Conservation (phyloP, 441 rosid genomes). For the Rhodomyrtus psidioides region DNA sequence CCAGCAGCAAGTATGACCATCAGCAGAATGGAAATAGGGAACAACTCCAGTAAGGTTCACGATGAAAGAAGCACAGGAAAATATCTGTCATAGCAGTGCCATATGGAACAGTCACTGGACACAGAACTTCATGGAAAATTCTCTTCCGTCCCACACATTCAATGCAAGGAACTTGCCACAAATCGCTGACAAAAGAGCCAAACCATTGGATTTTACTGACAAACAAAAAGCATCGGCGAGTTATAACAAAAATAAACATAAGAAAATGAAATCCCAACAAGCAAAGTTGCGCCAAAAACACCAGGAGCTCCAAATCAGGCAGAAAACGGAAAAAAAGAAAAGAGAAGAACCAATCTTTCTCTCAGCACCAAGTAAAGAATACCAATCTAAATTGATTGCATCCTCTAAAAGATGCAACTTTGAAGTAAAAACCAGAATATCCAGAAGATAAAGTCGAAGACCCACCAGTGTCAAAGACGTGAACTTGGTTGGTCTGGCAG, state of each 20-base stretch:
- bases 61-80: not conserved
- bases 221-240: not conserved
- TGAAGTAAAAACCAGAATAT: not conserved
- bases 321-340: not conserved
- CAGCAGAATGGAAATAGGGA: not conserved
- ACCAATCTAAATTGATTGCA: not conserved
- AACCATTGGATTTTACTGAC: not conserved
- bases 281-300: not conserved
- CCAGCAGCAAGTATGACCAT: not conserved
- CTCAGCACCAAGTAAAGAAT: not conserved
- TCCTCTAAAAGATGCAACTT: not conserved
- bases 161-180: not conserved
- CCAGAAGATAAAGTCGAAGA: not conserved
- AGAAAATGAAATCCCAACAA: not conserved
- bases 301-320: not conserved
- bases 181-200: not conserved
- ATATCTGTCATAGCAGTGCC: not conserved
- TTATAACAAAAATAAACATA: not conserved
- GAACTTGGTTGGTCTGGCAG: constrained; percentile 92
- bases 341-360: not conserved
- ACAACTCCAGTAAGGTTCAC: not conserved
- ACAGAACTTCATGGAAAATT: not conserved
- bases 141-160: not conserved
- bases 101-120: not conserved
- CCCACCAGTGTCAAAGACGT: constrained; percentile 88